Evolutionary conservation across 371 early-diverging fungal genomes (phyloP), one percentile per base, ranked within the genome.

Genomic region (Circinella minor): DNA sequence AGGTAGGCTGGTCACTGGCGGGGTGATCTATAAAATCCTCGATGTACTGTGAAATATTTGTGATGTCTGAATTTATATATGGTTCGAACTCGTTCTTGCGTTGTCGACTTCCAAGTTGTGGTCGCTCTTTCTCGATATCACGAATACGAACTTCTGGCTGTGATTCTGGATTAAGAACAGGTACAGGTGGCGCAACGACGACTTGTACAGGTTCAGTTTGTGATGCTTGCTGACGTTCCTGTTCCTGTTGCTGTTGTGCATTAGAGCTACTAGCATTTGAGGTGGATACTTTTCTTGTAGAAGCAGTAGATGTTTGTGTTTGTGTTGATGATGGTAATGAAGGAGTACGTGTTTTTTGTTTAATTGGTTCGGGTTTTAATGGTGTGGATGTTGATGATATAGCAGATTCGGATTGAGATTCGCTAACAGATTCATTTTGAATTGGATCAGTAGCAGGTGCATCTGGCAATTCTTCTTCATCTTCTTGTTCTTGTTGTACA

Each of bases 71-170:
- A 71, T 87, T 86, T n/a, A 77, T 66, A 38, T 89, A 84, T 7
- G 91, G 92, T 60, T 90, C 91, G 72, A 88, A 88, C 68, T 90
- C 91, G 55, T 86, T 88, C 71, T 87, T 88, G 71, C 88, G 79
- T 43, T 84, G 76, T 36, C 89, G 81, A 69, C 82, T 80, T 17
- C 84, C 84, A 3, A 74, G 69, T 47, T 80, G 77, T 36, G 83
- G 85, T 38, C 79, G 78, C 36, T 81, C 81, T 13, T 65, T 27
- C 63, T 85, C 85, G 36, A 82, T 75, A 68, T 85, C 79, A 60
- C 81, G 57, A 17, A 81, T 67, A 9, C 74, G 70, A 14, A 85
- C 78, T 10, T 46, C 51, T 6, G 85, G 85, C 20, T 81, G 79
- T 39, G 74, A 49, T 11, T 65, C 72, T 3, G 69, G 71, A 55